Percentiles rank a stretch among this genome's conserved stretches.
Evolutionary conservation across 148 eudicot species (phyloP).

Genomic region (Agrostemma githago): DNA sequence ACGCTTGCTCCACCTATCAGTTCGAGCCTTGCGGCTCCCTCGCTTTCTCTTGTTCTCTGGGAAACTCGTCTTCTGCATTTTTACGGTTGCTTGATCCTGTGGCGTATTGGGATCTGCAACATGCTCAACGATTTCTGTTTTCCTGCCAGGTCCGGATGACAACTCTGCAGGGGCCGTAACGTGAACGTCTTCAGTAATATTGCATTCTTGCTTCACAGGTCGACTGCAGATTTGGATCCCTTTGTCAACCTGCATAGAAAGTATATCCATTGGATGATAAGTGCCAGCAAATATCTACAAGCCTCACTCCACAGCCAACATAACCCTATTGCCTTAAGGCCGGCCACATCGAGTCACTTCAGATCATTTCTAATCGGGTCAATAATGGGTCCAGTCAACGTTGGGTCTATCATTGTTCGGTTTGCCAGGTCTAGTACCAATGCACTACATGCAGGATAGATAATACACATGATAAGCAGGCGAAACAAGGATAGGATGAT

Average conservation of each 20-base stretch:
- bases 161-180: conserved; percentile 25
- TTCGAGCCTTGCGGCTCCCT: conserved; percentile 50
- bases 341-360: no score
- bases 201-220: conserved; percentile 35
- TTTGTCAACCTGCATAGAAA: conserved; percentile 38
- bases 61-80: conserved; percentile 34
- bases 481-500: neutral
- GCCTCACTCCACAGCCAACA: no score
- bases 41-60: conserved; percentile 47
- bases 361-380: no score
- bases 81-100: conserved; percentile 36
- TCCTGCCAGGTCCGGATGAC: conserved; percentile 17
- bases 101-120: conserved; percentile 21
- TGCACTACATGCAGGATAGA: neutral
- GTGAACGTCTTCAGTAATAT: conserved; percentile 13
- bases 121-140: conserved; percentile 18
- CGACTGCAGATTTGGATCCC: conserved; percentile 34
- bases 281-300: no score
- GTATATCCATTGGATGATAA: neutral
- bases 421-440: neutral
- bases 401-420: no score
- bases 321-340: no score
- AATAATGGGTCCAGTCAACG: no score
- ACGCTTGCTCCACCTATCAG: conserved; percentile 41
- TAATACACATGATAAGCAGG: neutral